Percentiles rank a stretch among this genome's conserved stretches.
phyloP scores from a whole-genome alignment of 768 basidiomycete genomes.

The Suillus subluteus region DNA sequence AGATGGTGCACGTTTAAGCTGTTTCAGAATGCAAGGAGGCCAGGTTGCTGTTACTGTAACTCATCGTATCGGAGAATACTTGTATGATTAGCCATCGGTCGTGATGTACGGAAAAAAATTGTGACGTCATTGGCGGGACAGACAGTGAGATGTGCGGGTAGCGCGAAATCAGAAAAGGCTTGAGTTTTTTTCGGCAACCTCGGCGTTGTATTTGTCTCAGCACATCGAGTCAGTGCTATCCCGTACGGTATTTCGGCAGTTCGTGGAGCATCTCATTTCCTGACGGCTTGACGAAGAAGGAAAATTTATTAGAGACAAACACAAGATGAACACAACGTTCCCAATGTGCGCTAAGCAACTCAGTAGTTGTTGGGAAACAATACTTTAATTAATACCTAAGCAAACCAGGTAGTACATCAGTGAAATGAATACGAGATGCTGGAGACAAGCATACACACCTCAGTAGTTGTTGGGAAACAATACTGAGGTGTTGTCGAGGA shows the following conservation, averaged over 20 bases:
- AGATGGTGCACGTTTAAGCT: not conserved
- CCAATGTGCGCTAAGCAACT: too few species aligned
- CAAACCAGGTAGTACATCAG: too few species aligned
- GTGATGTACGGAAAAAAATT: not conserved
- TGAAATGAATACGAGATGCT: too few species aligned
- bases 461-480: too few species aligned
- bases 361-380: too few species aligned
- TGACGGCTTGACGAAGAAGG: not conserved
- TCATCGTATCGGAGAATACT: not conserved
- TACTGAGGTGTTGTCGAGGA: too few species aligned
- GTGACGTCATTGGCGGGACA: not conserved
- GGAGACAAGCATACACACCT: too few species aligned
- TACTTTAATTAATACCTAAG: too few species aligned
- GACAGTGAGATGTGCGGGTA: not conserved
- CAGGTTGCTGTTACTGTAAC: not conserved
- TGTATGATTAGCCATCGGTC: not conserved
- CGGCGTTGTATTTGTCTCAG: not conserved
- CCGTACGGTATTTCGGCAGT: not conserved
- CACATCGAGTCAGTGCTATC: not conserved
- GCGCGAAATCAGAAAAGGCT: not conserved
- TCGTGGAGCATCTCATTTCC: not conserved
- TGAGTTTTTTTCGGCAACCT: not conserved
- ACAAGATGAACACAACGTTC: too few species aligned
- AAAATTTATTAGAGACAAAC: too few species aligned
- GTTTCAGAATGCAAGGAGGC: not conserved